These are phyloP conservation scores for Ochromonas danica DNA, from an alignment of 108 stramenopile genomes.

Conservation along the genomic window DNA sequence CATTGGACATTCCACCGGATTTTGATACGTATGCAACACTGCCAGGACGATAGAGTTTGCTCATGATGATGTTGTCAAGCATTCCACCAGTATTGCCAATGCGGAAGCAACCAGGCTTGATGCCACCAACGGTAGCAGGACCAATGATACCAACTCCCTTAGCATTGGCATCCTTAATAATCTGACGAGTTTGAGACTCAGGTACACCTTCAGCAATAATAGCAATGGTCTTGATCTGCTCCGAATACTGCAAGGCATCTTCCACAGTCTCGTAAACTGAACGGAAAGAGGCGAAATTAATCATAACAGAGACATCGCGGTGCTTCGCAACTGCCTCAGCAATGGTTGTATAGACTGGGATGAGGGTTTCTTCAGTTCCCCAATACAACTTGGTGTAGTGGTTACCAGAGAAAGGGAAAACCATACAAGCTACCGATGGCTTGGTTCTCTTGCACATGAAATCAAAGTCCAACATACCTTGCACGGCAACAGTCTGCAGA, in stretches of 20 bases:
- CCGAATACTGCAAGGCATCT: constrained; percentile 58
- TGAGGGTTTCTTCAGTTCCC: constrained; percentile 75
- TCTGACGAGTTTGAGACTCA: constrained; percentile 71
- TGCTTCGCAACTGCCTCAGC: constrained; percentile 70
- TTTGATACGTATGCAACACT: constrained; percentile 83
- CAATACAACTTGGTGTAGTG: constrained; percentile 86
- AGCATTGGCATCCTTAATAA: constrained; percentile 66
- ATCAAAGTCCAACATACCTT: constrained; percentile 90
- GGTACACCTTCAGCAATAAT: constrained; percentile 92
- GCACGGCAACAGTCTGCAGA: constrained; percentile 70
- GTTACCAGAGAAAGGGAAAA: constrained; percentile 74
- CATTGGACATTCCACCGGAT: constrained; percentile 83
- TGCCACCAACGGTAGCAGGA: constrained; percentile 86
- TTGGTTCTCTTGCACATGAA: constrained; percentile 79
- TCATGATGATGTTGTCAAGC: constrained; percentile 86
- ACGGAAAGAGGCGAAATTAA: constrained; percentile 85
- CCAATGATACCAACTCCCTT: constrained; percentile 81
- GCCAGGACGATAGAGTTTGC: constrained; percentile 74
- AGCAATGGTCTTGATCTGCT: constrained; percentile 77
- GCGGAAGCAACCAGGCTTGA: constrained; percentile 84
- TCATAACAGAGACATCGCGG: constrained; percentile 68
- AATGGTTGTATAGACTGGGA: constrained; percentile 73
- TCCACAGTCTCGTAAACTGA: constrained; percentile 76
- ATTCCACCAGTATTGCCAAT: constrained; percentile 92
- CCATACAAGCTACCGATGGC: constrained; percentile 76